Evolutionary conservation across 176 grass and related monocot species (phyloP), one percentile per base, ranked within the genome.

Genomic region (Phoenix dactylifera): DNA sequence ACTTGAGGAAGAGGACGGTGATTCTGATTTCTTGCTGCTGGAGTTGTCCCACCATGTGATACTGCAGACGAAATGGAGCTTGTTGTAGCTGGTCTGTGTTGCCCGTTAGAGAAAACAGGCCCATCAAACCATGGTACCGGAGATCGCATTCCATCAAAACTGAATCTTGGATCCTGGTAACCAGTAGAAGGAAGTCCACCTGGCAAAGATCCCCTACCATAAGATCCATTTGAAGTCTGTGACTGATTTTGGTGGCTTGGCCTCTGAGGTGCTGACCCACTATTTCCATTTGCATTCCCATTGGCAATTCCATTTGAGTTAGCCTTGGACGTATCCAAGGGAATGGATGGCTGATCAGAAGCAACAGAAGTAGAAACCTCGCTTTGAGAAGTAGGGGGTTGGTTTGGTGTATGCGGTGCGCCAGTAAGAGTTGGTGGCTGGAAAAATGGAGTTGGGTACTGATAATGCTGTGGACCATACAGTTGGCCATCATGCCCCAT

Each of bases 401-500:
- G 76, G 57, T 68, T 81, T 68, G 58, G 49, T 53, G 63, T 70
- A 67, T 87, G 77, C 17, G 55, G 73, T 70, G 60, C 55, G 71
- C 79, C 78, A 18, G 71, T 84, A 50, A 72, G 61, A 30, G 83
- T 70, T 6, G 57, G 68, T 50, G 73, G 61, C 79, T 96, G 77
- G 61, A 75, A 90, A 82, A 87, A 90, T 64, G 81, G 90, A 60
- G 62, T 15, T 50, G 71, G 80, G 57, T 90, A 90, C 68, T 90
- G 91, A 70, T 96, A 90, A 68, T 87, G 83, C 19, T 90, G 86
- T 23, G 86, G 70, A 0, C 72, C 80, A 63, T 96, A 96, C 53
- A 82, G 77, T 56, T 96, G 86, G 4, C 69, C 74, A 4, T 96
- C 86, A 74, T 86, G 86, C 54, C 86, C 91, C 58, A 81, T 69